Evolutionary conservation across 1,284 basidiomycete genomes (phyloP).

Genomic region (Apiotrichum siamense): DNA sequence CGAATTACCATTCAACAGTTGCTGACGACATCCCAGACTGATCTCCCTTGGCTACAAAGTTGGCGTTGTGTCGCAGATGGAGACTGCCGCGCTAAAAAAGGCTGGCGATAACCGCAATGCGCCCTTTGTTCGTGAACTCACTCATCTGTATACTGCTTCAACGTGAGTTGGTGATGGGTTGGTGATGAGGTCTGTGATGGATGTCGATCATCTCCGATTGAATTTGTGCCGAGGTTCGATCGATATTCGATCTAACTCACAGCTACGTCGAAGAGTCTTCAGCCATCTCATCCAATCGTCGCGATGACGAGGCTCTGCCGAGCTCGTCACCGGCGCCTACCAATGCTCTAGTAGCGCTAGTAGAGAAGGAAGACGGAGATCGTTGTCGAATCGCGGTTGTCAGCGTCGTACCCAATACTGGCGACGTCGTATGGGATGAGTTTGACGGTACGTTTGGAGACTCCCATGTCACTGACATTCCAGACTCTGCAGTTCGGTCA

Average conservation of each 20-base stretch:
- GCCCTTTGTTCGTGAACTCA: constrained; percentile 74
- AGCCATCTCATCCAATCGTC: constrained; percentile 29
- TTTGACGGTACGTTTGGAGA: constrained; percentile 59
- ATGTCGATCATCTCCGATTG: too few relatives aligned
- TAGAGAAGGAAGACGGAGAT: constrained; percentile 60
- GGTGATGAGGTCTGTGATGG: too few relatives aligned
- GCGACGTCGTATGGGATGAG: constrained; percentile 86
- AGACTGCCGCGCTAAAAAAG: constrained; percentile 94
- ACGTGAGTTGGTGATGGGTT: constrained; percentile 57
- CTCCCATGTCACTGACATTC: neutral
- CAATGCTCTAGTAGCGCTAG: constrained; percentile 51
- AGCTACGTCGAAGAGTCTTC: constrained; percentile 46
- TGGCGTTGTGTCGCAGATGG: constrained; percentile 84
- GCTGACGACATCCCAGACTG: constrained; percentile 53
- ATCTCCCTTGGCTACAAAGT: constrained; percentile 82
- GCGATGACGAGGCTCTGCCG: constrained; percentile 31
- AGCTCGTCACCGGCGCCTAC: constrained; percentile 38
- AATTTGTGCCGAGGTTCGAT: neutral
- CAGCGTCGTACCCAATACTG: constrained; percentile 76
- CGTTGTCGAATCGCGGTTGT: constrained; percentile 66
- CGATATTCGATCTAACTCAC: constrained; percentile 24
- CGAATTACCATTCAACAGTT: constrained; percentile 16
- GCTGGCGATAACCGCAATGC: constrained; percentile 72
- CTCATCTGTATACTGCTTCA: constrained; percentile 76
- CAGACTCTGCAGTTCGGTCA: constrained; percentile 73